Percentiles rank a stretch among this genome's conserved stretches.
Conservation (phyloP, 345 rosid species). For the Lepidium didymum region DNA sequence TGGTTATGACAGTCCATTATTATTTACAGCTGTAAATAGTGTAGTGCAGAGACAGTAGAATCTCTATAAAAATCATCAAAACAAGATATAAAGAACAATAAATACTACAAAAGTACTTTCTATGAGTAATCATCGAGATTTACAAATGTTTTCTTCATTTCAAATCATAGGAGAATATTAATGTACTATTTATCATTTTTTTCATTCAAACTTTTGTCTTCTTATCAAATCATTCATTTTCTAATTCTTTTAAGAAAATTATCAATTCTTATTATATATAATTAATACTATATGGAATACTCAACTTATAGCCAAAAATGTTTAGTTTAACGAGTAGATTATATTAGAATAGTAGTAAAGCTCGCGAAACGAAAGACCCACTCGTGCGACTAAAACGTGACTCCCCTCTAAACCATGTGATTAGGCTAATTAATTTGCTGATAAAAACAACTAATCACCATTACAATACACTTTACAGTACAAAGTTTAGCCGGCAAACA, state of each 20-base stretch:
- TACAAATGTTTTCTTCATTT: constrained; percentile 4
- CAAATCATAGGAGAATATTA: constrained; percentile 23
- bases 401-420: constrained; percentile 33
- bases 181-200: constrained; percentile 1
- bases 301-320: not conserved
- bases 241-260: not conserved
- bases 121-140: constrained; percentile 20
- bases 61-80: not conserved
- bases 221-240: not conserved
- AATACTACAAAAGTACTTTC: constrained; percentile 4
- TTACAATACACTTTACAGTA: not conserved
- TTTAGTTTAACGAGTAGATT: not conserved
- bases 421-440: constrained; percentile 1
- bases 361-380: constrained; percentile 59
- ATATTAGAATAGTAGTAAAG: constrained; percentile 21
- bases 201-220: constrained; percentile 14
- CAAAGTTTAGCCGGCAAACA: not conserved
- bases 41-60: not conserved
- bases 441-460: constrained; percentile 17
- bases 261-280: not conserved
- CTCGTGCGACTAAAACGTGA: constrained; percentile 57
- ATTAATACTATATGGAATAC: not conserved
- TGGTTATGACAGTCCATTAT: not conserved
- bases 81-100: constrained; percentile 12
- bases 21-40: constrained; percentile 9